Base-by-base conservation (phyloP, 1,139 yeast genomes). In the Scheffersomyces segobiensis region DNA sequence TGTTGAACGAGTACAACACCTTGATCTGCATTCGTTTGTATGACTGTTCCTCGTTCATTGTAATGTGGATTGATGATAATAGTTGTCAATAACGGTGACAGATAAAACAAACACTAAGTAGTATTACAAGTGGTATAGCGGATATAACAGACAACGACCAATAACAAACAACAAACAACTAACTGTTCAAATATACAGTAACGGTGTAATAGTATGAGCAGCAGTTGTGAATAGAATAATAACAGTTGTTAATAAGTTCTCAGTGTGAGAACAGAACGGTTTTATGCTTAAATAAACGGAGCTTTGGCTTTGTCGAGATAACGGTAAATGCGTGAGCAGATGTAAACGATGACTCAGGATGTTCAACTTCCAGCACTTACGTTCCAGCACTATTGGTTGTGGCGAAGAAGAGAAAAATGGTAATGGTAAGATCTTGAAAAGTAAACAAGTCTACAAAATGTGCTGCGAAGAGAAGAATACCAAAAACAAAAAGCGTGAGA, bases 1-100 rank as follows among this genome's bases (percentile, higher is more conserved):
- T 83, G 71, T 87, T 87, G 70, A 86, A 80, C 19, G 89, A 83
- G 68, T 87, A 87, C 64, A 87, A 74, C 59, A 87, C 84, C 69
- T 87, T 87, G 61, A 86, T 78, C 67, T 78, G 82, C 83, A 78
- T 78, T 63, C 77, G 75, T 61, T 77, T 76, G 62, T 72, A 72
- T 63, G 69, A 71, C 57, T 73, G 66, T 47, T 60, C 62, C 48
- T 61, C 62, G 50, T 59, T 56, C 65, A 63, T 63, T 48, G 53
- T 56, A 55, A 24, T 24, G 54, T 22, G 48, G 32, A 49, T 12
- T 32, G 12, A 32, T 32, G 42, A 32, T 32, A 32, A 12, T 32
- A 32, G 17, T 12, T 32, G 42, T 32, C 42, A 32, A 32, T 32
- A 32, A 32, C 48, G 52, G 56, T 52, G 46, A 46, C 42, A 24